Conservation (phyloP, 73 alveolate genomes). For the Paramecium caudatum region DNA sequence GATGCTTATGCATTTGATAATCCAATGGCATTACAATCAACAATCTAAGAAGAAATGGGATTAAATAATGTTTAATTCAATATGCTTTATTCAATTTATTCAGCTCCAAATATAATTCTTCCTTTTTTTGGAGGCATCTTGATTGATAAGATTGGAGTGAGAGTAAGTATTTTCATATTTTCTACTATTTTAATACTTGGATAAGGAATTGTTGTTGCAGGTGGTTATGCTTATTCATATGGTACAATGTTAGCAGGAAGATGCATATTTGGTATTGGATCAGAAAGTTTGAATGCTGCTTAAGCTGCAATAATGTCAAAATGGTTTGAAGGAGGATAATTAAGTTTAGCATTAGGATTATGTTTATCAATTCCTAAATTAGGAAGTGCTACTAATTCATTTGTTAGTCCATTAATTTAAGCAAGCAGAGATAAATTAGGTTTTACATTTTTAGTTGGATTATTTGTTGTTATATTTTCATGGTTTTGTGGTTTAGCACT, state of each 20-base stretch:
- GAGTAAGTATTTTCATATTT: slow-evolving; percentile 34
- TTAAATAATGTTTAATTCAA: slow-evolving; percentile 54
- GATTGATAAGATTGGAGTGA: slow-evolving; percentile 74
- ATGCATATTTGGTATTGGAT: slow-evolving; percentile 61
- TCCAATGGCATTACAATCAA: slow-evolving; percentile 58
- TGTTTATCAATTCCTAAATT: slow-evolving; percentile 59
- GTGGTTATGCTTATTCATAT: slow-evolving; percentile 43
- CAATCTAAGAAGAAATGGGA: slow-evolving; percentile 48
- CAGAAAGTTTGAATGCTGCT: slow-evolving; percentile 61
- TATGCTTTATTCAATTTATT: slow-evolving; percentile 69
- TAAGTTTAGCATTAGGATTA: slow-evolving; percentile 62
- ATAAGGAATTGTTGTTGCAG: slow-evolving; percentile 37
- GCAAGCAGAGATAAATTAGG: slow-evolving; percentile 14
- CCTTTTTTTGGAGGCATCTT: slow-evolving; percentile 76
- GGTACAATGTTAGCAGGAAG: slow-evolving; percentile 57
- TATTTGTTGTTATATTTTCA: slow-evolving; percentile 30
- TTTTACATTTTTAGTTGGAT: slow-evolving; percentile 38
- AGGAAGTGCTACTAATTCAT: slow-evolving; percentile 49
- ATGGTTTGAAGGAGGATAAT: slow-evolving; percentile 52
- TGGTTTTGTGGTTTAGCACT: slow-evolving; percentile 49
- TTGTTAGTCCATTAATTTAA: slow-evolving; percentile 48
- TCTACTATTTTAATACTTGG: slow-evolving; percentile 42
- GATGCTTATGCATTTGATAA: slow-evolving; percentile 70
- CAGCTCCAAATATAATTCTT: slow-evolving; percentile 72
- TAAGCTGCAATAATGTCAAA: slow-evolving; percentile 54